Evolutionary conservation across 176 grass and related monocot genomes (phyloP).

Genomic region (Rhynchospora pubera): DNA sequence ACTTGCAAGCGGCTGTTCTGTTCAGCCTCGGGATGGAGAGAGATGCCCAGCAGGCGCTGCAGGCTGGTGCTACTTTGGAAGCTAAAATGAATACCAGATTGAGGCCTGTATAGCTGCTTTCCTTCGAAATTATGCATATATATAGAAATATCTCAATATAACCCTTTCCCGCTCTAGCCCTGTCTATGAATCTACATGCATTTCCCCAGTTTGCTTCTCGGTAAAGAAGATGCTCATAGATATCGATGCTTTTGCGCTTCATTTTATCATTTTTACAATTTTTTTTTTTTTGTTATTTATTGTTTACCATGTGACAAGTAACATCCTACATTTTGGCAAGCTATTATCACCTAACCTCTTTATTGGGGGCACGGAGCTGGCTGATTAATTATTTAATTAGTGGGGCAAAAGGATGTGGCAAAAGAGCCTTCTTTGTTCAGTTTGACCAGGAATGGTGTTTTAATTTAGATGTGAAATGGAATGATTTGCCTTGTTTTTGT

Average conservation of each 20-base stretch:
- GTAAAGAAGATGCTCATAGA: background rate
- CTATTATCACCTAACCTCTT: background rate
- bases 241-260: background rate
- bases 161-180: background rate
- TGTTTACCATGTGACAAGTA: background rate
- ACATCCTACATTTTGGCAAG: background rate
- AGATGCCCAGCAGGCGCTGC: constrained; percentile 47
- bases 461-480: no score
- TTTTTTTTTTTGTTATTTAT: background rate
- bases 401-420: no score
- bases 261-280: background rate
- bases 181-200: background rate
- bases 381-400: background rate
- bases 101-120: constrained; percentile 54
- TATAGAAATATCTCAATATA: background rate
- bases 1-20: constrained; percentile 55
- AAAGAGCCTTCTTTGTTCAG: no score
- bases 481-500: no score
- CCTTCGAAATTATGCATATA: constrained; percentile 9
- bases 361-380: background rate
- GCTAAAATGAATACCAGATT: constrained; percentile 44
- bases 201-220: background rate
- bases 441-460: no score
- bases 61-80: constrained; percentile 47
- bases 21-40: constrained; percentile 50